phyloP scores from a whole-genome alignment of 768 basidiomycete genomes.

The Lentinula lateritia region DNA sequence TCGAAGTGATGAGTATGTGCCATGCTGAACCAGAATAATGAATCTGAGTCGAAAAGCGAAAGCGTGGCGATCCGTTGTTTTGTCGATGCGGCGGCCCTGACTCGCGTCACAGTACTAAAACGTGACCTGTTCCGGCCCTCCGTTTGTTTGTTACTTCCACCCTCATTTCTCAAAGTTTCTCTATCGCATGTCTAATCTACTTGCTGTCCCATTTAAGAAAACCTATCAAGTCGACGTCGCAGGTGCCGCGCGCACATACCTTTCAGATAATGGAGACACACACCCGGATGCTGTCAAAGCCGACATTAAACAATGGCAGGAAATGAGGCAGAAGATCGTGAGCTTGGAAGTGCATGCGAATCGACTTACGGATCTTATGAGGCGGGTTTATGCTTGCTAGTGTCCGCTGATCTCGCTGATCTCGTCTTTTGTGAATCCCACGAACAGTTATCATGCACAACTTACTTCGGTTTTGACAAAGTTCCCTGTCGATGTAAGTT shows the following conservation, averaged over 20 bases:
- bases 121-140: too few relatives aligned
- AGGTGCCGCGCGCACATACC: conserved; percentile 55
- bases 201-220: conserved; percentile 70
- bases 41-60: too few relatives aligned
- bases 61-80: too few relatives aligned
- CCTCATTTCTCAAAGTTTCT: too few relatives aligned
- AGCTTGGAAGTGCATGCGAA: conserved; percentile 50
- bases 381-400: conserved; percentile 39
- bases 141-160: too few relatives aligned
- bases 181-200: conserved; percentile 65
- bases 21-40: too few relatives aligned
- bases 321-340: conserved; percentile 52
- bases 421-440: not conserved
- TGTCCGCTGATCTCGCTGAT: not conserved
- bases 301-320: conserved; percentile 71
- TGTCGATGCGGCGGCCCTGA: too few relatives aligned
- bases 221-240: conserved; percentile 53
- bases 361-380: conserved; percentile 44
- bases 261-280: conserved; percentile 58
- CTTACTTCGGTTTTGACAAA: conserved; percentile 80
- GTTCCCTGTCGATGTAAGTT: conserved; percentile 67
- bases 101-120: too few relatives aligned
- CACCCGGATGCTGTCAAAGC: conserved; percentile 82
- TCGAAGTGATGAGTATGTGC: too few relatives aligned
- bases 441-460: conserved; percentile 83